Evolutionary conservation across 257 asterid species (phyloP).

Genomic region (Orobanche coerulescens): DNA sequence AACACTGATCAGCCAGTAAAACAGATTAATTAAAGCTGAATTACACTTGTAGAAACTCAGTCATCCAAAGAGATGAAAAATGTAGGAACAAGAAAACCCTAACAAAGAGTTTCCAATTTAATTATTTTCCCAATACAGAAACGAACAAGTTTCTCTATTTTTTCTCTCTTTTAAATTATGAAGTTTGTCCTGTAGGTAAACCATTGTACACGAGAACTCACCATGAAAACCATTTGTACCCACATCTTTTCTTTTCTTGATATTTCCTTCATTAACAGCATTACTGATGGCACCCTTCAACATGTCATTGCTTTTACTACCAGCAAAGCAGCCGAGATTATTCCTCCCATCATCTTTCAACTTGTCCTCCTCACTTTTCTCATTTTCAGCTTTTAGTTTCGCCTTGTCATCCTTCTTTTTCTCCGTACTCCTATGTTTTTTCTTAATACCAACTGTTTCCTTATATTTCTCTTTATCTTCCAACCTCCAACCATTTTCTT

Average conservation of each 20-base stretch:
- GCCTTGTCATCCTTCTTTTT: constrained; percentile 23
- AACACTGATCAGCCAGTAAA: constrained; percentile 29
- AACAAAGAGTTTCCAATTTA: no score
- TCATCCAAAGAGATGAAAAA: constrained; percentile 14
- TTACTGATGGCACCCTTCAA: constrained; percentile 28
- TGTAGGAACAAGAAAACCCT: neutral
- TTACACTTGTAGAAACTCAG: constrained; percentile 7
- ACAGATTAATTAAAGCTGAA: constrained; percentile 16
- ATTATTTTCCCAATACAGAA: neutral
- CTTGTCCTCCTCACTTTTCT: constrained; percentile 32
- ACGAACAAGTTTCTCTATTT: constrained; percentile 15
- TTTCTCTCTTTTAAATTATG: neutral
- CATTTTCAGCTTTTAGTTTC: constrained; percentile 33
- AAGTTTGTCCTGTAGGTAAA: neutral
- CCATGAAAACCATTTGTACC: constrained; percentile 63
- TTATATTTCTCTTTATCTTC: constrained; percentile 38
- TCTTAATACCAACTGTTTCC: constrained; percentile 30
- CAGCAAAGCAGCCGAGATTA: constrained; percentile 25
- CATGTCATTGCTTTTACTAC: constrained; percentile 19
- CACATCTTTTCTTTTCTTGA: constrained; percentile 50
- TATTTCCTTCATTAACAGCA: constrained; percentile 33
- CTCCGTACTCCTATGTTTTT: constrained; percentile 38
- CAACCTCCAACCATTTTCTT: constrained; percentile 30
- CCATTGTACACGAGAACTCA: constrained; percentile 35
- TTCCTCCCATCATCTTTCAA: constrained; percentile 24